These are phyloP conservation scores for Grosmannia serpens DNA, from an alignment of 2,329 filamentous ascomycete genomes.

Conservation along the genomic window DNA sequence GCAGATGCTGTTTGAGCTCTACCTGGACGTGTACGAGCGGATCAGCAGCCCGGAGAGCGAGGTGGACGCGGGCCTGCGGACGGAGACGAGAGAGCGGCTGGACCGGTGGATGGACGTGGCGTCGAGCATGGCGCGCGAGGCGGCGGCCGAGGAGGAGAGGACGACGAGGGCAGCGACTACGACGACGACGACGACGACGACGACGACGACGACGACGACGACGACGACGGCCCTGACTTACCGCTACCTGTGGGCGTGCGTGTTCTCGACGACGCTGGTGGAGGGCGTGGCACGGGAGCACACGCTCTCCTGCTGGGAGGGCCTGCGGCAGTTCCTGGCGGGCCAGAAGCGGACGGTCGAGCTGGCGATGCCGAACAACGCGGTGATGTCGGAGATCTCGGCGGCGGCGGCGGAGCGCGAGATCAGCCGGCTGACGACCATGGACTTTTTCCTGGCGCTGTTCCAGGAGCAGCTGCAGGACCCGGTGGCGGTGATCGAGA, in stretches of 20 bases:
- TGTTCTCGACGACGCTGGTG: conserved; percentile 38
- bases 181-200: conserved; percentile 11
- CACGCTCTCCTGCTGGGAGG: conserved; percentile 46
- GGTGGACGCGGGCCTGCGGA: conserved; percentile 35
- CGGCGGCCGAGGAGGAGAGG: conserved; percentile 10
- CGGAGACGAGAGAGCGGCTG: conserved; percentile 38
- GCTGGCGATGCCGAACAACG: conserved; percentile 68
- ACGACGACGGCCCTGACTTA: conserved; percentile 26
- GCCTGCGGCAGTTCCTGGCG: conserved; percentile 39
- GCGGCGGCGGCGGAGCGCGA: conserved; percentile 76
- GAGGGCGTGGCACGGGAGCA: conserved; percentile 39
- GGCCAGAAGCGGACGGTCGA: conserved; percentile 22
- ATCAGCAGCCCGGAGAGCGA: conserved; percentile 45
- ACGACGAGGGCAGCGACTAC: no score
- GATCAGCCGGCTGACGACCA: conserved; percentile 82
- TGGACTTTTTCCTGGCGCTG: conserved; percentile 88
- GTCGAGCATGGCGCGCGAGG: conserved; percentile 29
- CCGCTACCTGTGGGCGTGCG: conserved; percentile 47
- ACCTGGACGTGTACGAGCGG: conserved; percentile 48
- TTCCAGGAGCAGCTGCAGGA: conserved; percentile 76
- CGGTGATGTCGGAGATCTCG: conserved; percentile 79
- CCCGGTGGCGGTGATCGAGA: conserved; percentile 78
- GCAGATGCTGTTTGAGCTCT: conserved; percentile 50
- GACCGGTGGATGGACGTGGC: conserved; percentile 41
- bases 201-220: conserved; percentile 3